Evolutionary conservation across 257 asterid species (phyloP), one percentile per base, ranked within the genome.

Genomic region (Ajuga chamaepitys): DNA sequence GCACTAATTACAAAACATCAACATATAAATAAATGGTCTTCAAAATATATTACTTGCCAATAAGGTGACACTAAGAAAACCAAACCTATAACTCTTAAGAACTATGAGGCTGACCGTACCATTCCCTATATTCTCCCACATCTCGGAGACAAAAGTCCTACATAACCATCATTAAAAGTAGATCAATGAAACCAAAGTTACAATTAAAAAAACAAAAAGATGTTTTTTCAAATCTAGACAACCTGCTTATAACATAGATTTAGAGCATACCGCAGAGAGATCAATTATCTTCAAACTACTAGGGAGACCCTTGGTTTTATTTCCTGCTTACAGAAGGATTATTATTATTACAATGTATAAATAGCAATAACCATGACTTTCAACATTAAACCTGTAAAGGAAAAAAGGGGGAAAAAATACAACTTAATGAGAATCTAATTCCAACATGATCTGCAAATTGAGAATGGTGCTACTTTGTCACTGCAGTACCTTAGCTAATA

Each of bases 71-170:
- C 14, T 56, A 66, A 42, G 68, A 42, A 69, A 41, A 59, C 14
- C 37, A 13, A 45, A 93, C 99, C 97, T 94, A 97, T 72, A 94
- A 77, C 22, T 85, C 93, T 1, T 52, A 80, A 32, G 97, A 97
- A 42, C 11, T 80, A 66, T 94, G 99, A 72, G 95, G 92, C 75
- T 88, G 96, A 70, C 96, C 96, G 22, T 94, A 94, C 99, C 99
- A 94, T 70, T 94, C 95, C n/a, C n/a, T n/a, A n/a, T n/a, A n/a
- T n/a, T n/a, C n/a, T n/a, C n/a, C n/a, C n/a, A n/a, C n/a, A n/a
- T n/a, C n/a, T n/a, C n/a, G n/a, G n/a, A n/a, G n/a, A n/a, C n/a
- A n/a, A n/a, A n/a, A n/a, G n/a, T n/a, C 73, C 83, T 83, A 9
- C 90, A 90, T 76, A 87, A 97, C 62, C 73, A 80, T 70, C 56